Base-by-base conservation (phyloP, 139 green algal species). In the Zygnema cylindricum region DNA sequence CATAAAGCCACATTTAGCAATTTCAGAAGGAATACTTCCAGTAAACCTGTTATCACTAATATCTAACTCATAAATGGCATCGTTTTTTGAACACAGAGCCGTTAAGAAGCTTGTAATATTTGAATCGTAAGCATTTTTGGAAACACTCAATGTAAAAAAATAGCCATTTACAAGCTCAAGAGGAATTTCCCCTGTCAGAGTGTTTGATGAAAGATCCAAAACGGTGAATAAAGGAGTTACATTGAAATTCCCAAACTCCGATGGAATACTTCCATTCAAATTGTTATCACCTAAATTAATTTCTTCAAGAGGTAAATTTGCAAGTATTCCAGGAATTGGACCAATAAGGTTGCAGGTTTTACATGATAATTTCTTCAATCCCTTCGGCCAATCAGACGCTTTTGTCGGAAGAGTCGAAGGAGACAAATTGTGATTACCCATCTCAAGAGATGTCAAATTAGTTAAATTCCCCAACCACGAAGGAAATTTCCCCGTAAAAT, bases 11-110 rank as follows among this genome's bases (percentile, higher is more conserved):
- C 33, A 55, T 2, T 39, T 55, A 76, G 16, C 22, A 39, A 42
- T 41, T 7, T 25, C 23, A 43, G 81, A 21, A 1, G 81, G 81
- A 39, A 78, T 77, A 41, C 33, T 7, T 36, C 81, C 81, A 23
- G 2, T 86, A 3, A 86, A 42, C 23, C 38, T 36, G 81, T 86
- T 86, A 21, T 86, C 16, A 43, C 32, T 32, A 16, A 86, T 41
- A 7, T 86, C 30, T 11, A 86, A 79, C 3, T 16, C 16, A 16
- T 25, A 63, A 63, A 63, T n/a, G n/a, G 49, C 49, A 63, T 7
- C 16, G 7, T 16, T 16, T 63, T 16, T 63, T 16, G 7, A 7
- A 63, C 49, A 63, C 7, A 63, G 49, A 7, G 49, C 49, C 49
- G 49, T 63, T 25, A 63, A 63, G 16, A 63, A 63, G 16, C 16